phyloP scores from a whole-genome alignment of 2,329 filamentous ascomycete species.

The Cordyceps cicadae region DNA sequence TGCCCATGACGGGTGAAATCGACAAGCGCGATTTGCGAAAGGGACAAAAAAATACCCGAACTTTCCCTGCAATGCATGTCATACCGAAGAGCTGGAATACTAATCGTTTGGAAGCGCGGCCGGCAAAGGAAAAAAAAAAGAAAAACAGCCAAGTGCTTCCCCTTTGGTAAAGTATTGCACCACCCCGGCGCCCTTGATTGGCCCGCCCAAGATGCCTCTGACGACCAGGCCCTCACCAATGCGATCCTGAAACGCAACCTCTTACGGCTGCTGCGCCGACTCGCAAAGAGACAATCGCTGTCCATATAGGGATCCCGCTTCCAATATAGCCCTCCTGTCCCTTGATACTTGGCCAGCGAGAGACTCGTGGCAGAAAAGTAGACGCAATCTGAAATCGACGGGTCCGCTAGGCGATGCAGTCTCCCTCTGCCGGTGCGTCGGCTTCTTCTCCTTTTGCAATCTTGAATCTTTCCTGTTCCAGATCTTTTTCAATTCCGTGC shows the following conservation, averaged over 20 bases:
- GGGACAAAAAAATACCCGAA: no score
- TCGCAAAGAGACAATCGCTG: neutral
- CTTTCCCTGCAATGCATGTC: no score
- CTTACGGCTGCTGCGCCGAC: neutral
- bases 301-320: neutral
- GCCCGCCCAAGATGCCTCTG: neutral
- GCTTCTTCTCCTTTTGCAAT: slow-evolving; percentile 8
- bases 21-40: no score
- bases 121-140: no score
- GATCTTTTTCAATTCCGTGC: neutral
- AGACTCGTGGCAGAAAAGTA: neutral
- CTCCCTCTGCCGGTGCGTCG: neutral
- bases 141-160: no score
- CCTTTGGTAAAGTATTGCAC: neutral
- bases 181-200: neutral
- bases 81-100: no score
- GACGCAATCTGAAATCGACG: neutral
- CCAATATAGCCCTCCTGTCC: neutral
- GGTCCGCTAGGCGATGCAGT: neutral
- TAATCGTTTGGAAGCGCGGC: no score
- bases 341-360: slow-evolving; percentile 6
- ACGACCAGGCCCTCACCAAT: neutral
- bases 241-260: slow-evolving; percentile 8
- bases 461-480: neutral
- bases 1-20: neutral